A percentile compares a stretch with the other conserved stretches of the same genome.
phyloP scores from a whole-genome alignment of 495 filamentous ascomycete species.

The Aspergillus leporis region DNA sequence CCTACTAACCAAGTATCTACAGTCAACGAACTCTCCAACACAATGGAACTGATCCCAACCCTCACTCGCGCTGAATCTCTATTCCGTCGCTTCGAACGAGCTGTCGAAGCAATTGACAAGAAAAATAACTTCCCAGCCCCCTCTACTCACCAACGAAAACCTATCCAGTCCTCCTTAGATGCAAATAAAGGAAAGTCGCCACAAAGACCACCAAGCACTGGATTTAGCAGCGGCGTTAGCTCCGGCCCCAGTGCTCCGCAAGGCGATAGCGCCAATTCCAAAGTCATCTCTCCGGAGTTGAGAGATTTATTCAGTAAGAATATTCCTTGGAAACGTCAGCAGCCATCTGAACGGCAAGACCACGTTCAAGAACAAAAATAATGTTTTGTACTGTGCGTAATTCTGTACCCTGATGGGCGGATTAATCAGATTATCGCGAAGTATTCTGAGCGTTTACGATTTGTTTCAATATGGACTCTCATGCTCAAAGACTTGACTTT shows the following conservation, averaged over 20 bases:
- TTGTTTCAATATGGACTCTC: background rate
- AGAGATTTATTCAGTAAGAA: constrained; percentile 72
- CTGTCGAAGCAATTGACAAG: constrained; percentile 83
- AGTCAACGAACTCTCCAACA: constrained; percentile 94
- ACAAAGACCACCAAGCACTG: constrained; percentile 25
- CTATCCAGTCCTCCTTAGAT: constrained; percentile 18
- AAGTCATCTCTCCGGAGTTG: constrained; percentile 79
- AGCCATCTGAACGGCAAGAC: constrained; percentile 1
- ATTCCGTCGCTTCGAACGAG: constrained; percentile 82
- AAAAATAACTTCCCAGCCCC: constrained; percentile 79
- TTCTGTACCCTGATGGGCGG: background rate
- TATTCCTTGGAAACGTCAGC: constrained; percentile 46
- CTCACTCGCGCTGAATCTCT: constrained; percentile 85
- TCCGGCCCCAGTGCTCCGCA: constrained; percentile 20
- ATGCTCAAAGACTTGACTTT: background rate
- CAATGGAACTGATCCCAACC: constrained; percentile 83
- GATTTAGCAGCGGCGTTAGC: constrained; percentile 28
- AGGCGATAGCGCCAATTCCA: constrained; percentile 27
- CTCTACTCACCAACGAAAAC: constrained; percentile 55
- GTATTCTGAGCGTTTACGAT: background rate
- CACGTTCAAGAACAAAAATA: constrained; percentile 25
- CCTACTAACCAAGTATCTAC: constrained; percentile 5
- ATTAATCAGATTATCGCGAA: too few species aligned
- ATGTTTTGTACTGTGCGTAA: background rate
- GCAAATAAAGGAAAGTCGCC: constrained; percentile 37